Conservation (phyloP, 345 rosid genomes). For the Euphorbia pulcherrima region DNA sequence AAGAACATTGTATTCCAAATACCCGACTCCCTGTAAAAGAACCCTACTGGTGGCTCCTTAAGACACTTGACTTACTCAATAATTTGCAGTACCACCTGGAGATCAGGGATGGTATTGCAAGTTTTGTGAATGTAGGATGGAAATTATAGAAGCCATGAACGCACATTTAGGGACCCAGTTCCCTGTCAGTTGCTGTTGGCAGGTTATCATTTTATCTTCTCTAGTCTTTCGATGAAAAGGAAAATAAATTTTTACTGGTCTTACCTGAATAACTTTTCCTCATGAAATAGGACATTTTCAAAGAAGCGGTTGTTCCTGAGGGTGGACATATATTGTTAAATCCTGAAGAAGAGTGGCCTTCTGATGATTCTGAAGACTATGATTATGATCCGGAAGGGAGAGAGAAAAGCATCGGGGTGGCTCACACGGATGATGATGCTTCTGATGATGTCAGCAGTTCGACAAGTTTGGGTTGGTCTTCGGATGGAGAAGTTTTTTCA, state of each 20-base stretch:
- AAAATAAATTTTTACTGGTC: constrained; percentile 6
- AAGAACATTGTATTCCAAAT: too few species aligned
- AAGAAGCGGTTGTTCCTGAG: constrained; percentile 66
- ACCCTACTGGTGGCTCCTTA: constrained; percentile 21
- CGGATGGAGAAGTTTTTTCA: constrained; percentile 52
- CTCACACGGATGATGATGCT: constrained; percentile 43
- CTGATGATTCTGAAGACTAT: constrained; percentile 91
- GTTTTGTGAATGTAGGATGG: constrained; percentile 85
- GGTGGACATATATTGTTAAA: constrained; percentile 49
- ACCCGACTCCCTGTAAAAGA: too few species aligned
- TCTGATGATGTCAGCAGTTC: constrained; percentile 47
- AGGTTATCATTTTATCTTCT: constrained; percentile 44
- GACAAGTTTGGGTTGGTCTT: constrained; percentile 76
- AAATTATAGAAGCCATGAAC: constrained; percentile 82
- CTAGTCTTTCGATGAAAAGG: background rate
- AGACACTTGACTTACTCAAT: constrained; percentile 8
- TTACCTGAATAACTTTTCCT: constrained; percentile 16
- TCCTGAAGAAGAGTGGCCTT: constrained; percentile 85
- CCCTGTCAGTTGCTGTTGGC: constrained; percentile 67
- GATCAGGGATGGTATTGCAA: constrained; percentile 98
- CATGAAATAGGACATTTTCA: constrained; percentile 68
- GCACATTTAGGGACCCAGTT: constrained; percentile 83
- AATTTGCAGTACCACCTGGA: constrained; percentile 82
- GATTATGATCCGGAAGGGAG: constrained; percentile 81
- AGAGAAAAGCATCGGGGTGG: constrained; percentile 47